phyloP scores from a whole-genome alignment of 805 yeast species.

The Blastobotrys chiropterorum region DNA sequence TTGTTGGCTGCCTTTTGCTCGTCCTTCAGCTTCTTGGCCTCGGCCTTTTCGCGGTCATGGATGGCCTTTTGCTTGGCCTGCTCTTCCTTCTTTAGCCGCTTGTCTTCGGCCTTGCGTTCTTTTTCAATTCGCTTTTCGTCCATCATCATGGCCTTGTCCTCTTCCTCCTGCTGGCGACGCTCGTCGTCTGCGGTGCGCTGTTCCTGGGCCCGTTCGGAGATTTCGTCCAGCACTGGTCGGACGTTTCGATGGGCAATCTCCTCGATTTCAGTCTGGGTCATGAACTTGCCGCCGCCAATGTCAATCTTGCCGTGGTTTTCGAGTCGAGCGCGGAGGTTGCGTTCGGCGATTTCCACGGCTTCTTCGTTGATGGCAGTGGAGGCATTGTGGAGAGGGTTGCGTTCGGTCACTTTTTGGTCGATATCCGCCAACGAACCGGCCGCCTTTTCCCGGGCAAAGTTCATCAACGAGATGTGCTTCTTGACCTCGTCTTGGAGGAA shows the following conservation, averaged over 20 bases:
- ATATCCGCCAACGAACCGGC: conserved; percentile 35
- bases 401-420: conserved; percentile 37
- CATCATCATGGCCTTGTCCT: conserved; percentile 11
- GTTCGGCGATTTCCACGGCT: conserved; percentile 74
- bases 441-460: conserved; percentile 49
- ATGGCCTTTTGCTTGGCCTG: conserved; percentile 16
- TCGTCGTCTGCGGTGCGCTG: conserved; percentile 57
- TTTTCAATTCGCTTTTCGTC: conserved; percentile 15
- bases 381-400: conserved; percentile 37
- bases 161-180: conserved; percentile 32
- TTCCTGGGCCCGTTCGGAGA: conserved; percentile 58
- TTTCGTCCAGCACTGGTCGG: conserved; percentile 73
- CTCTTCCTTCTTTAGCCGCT: conserved; percentile 20
- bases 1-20: conserved; percentile 15
- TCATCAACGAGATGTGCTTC: conserved; percentile 37
- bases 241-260: conserved; percentile 74
- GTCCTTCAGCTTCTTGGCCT: conserved; percentile 16
- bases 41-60: conserved; percentile 13
- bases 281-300: conserved; percentile 82
- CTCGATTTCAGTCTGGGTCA: conserved; percentile 71
- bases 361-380: conserved; percentile 51
- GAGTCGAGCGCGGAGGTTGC: conserved; percentile 53
- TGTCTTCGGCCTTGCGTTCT: conserved; percentile 22
- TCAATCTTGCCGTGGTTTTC: conserved; percentile 52
- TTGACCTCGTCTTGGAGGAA: conserved; percentile 13